Conservation (phyloP, 2,329 filamentous ascomycete species). For the Penicillium hordei region DNA sequence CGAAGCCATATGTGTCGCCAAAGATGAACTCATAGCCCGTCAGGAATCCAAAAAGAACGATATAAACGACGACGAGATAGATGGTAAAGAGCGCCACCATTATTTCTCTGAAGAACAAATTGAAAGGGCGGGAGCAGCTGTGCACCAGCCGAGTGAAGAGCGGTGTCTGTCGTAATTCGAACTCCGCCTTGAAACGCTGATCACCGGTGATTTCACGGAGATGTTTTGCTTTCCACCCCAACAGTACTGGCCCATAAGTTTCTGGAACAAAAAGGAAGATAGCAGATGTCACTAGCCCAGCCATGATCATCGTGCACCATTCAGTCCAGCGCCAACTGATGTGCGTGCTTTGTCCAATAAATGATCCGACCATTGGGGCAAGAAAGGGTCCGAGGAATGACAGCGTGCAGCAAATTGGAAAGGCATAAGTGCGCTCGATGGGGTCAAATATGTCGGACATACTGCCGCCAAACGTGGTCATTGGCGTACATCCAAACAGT, state of each 20-base stretch:
- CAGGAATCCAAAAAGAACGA: not conserved
- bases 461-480: too few species aligned
- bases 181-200: not conserved
- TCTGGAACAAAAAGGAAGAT: not conserved
- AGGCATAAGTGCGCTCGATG: not conserved
- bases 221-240: not conserved
- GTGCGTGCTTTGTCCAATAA: not conserved
- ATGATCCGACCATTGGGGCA: not conserved
- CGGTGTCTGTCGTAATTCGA: not conserved
- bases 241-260: not conserved
- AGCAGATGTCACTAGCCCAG: not conserved
- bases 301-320: not conserved
- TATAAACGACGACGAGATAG: not conserved
- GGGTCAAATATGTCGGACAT: too few species aligned
- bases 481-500: too few species aligned
- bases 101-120: not conserved
- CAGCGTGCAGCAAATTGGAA: not conserved
- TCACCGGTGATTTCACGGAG: not conserved
- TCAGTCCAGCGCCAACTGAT: not conserved
- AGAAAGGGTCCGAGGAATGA: not conserved
- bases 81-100: not conserved
- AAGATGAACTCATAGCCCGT: not conserved
- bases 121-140: not conserved
- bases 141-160: not conserved
- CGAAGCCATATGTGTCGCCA: not conserved